Base-by-base conservation (phyloP, 305 asterid species). In the Solanum hybrid region DNA sequence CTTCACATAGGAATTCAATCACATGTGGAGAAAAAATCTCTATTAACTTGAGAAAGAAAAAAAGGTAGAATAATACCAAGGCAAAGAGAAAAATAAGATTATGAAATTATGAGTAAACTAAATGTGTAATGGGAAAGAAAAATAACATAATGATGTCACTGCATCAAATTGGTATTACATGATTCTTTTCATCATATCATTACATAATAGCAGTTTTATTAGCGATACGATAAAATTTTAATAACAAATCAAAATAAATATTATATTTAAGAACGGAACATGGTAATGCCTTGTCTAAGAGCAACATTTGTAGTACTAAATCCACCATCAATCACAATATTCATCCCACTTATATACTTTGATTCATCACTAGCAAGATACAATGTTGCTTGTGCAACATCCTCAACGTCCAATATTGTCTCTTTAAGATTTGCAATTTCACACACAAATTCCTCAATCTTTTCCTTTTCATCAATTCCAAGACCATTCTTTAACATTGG, bases 301-400 rank as follows among this genome's bases (percentile, higher is more conserved):
- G 86, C 86, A 12, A 79, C 15, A 88, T 93, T 93, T 11, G 92
- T 93, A 15, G 88, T 38, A 36, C 94, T 92, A 51, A 92, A 90
- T 14, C 96, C 97, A 11, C 97, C 96, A 81, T 95, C 97, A 22
- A 93, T 40, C 84, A 93, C 93, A 12, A 95, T 73, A 88, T 95
- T 94, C 35, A 87, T 94, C 12, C 97, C 96, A 24, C 95, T 94
- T 3, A 94, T 89, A 91, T 88, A 95, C 90, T 89, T 91, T 0
- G 91, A 85, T 42, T 90, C 94, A 9, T 93, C 95, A 24, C 95
- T 91, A 2, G 89, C 96, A 78, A 95, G 71, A 27, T 86, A 95
- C 31, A 94, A 15, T 4, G 88, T 94, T 6, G 94, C 94, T 87
- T 92, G 92, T 5, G 94, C 95, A 82, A 94, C 92, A 73, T 94